Percentiles rank a stretch among this genome's conserved stretches.
Conservation (phyloP, 257 asterid species). For the Mitragyna speciosa region DNA sequence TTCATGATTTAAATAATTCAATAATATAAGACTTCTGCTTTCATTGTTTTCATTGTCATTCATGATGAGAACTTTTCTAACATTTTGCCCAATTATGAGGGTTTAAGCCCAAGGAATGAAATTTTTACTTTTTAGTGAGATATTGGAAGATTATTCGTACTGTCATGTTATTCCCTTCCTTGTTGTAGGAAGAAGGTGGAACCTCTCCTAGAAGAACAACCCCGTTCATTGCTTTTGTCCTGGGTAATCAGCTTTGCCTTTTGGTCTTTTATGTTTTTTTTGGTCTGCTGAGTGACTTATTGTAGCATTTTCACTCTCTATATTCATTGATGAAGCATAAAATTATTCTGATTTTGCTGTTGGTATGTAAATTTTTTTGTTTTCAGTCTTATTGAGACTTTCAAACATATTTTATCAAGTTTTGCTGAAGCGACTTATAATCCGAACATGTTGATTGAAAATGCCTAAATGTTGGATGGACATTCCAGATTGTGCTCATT, state of each 20-base stretch:
- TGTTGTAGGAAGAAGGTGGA: slow-evolving; percentile 63
- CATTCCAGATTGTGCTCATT: neutral
- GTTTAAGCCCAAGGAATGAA: neutral
- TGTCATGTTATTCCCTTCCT: slow-evolving; percentile 23
- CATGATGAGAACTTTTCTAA: neutral
- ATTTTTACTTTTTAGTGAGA: neutral
- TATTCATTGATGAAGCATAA: neutral
- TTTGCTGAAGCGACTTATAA: neutral
- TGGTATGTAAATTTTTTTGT: neutral
- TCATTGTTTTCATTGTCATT: neutral
- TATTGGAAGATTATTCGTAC: neutral
- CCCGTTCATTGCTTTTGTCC: slow-evolving; percentile 73
- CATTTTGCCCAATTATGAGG: neutral
- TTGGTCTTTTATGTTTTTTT: neutral
- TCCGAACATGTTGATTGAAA: neutral
- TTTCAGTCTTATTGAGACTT: neutral
- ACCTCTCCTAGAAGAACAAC: slow-evolving; percentile 39
- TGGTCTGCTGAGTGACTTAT: neutral
- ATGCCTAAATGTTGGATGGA: neutral
- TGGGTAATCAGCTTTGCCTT: slow-evolving; percentile 56
- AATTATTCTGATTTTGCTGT: neutral
- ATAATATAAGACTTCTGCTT: neutral
- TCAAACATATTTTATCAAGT: neutral
- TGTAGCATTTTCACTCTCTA: neutral
- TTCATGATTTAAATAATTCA: neutral